Base-by-base conservation (phyloP, 1,284 basidiomycete genomes). In the Porphyrellus sp. region DNA sequence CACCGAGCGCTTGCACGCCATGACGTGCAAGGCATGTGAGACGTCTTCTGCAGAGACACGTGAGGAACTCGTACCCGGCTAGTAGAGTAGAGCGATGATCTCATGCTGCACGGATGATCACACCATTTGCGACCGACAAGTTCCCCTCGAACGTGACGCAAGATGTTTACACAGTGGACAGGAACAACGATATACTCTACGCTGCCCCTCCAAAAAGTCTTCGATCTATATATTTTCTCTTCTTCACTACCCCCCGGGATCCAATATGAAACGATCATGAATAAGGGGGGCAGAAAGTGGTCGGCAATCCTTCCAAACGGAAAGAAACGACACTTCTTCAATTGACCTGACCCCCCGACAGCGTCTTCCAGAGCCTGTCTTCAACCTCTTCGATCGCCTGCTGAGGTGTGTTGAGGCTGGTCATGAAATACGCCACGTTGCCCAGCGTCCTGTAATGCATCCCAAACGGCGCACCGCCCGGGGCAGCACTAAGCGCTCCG, bases 391-490 rank as follows among this genome's bases (percentile, higher is more conserved):
- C 76, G 31, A 86, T 73, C n/a, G 78, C 76, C 9, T 67, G 61
- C 1, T 71, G 49, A 2, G 72, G 65, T 1, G 90, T 92, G 63
- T 93, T 94, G 39, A 98, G 77, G 71, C 89, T 95, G 7, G 86
- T 89, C 82, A 99, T 98, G 69, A 98, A 86, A 71, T 99, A 99
- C 12, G 91, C 87, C 11, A 98, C 89, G 63, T 97, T 86, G 0
- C 96, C 96, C 24, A 98, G 74, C 0, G 96, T 95, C 56, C 96
- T 78, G 53, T 84, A 93, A 69, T 98, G 91, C 16, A 98, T 80
- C 20, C 84, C 81, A 64, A 89, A 93, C 0, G 78, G 75, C 9
- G 75, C 76, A 8, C 79, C 81, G 0, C 80, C 80, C 3, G 81
- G 79, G 6, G 78, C 77, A 0, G 74, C 55, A 7, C 79, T 76